Base-by-base conservation (phyloP, 768 basidiomycete species). In the Crassisporium funariophilum region DNA sequence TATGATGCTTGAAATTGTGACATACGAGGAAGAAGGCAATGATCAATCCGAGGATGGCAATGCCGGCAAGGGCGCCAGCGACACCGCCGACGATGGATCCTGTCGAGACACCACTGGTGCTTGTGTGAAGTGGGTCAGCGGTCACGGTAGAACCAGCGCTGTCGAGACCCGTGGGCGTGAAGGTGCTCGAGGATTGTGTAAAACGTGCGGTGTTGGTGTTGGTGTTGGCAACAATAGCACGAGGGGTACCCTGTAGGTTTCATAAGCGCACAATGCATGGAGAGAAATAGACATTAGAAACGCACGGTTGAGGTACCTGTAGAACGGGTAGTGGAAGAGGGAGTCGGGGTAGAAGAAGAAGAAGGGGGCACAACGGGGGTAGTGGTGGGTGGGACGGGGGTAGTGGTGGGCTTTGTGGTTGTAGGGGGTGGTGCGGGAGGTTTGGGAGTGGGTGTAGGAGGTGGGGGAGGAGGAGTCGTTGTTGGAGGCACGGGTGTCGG, bases 71-170 rank as follows among this genome's bases (percentile, higher is more conserved):
- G 23, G 67, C 47, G 17, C 66, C 76, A 2, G 61, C 62, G 23
- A 79, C 63, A 36, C 67, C 72, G 17, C 73, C 77, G 9, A 74
- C 69, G 37, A 79, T 61, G 19, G 72, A 58, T n/a, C 75, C 77
- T 12, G 72, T 66, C 36, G 65, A 65, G 36, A 72, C 35, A 7
- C 46, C 39, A 10, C 59, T 48, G 36, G 46, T 46, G 13, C 52
- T 38, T 16, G 49, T 37, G 31, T 25, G 44, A 34, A 50, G 53
- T 8, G 59, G 24, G 13, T 41, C 40, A 37, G 61, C 57, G 4
- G 53, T 57, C 25, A 60, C 29, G 21, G 61, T 68, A 2, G 55
- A 23, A 5, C 36, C 51, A 8, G 53, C 39, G 22, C 35, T 29
- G 31, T 51, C 50, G 17, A 57, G 5, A 4, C 52, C 40, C 17